Base-by-base conservation (phyloP, 768 basidiomycete genomes). In the Mycena olivaceomarginata region DNA sequence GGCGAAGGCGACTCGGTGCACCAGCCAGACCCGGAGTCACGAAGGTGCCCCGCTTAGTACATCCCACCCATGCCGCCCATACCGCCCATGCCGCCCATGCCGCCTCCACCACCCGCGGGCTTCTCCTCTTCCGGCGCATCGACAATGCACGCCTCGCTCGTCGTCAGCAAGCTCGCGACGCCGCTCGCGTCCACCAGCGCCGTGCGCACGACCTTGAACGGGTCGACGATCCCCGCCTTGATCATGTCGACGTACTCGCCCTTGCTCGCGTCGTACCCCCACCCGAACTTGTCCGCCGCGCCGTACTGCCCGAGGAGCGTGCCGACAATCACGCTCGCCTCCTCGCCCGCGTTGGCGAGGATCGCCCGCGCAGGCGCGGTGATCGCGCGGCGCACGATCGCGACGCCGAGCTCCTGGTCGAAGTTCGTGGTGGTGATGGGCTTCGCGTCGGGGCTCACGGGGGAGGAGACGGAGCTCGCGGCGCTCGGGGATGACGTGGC, bases 241-340 rank as follows among this genome's bases (percentile, higher is more conserved):
- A 99, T 94, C 97, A 99, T 97, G 86, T 99, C 96, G 60, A 94
- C 93, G 83, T 96, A 99, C 87, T 98, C 95, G 77, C 96, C 97
- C 88, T 94, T 95, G 82, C 93, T 91, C 37, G 98, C 97, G 80
- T 98, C 97, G 86, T 98, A 98, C 0, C 98, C 96, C 92, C 92
- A 93, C 15, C 88, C 89, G 84, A 97, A 97, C 88, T 97, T 92
- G 86, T 97, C 97, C 39, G 92, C 85, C 20, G 87, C 79, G 10
- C 91, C 94, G 82, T 96, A 95, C 81, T 92, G 86, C 72, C 89
- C 87, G 46, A 97, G 86, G 0, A 99, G 90, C 15, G 94, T 94
- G 45, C 98, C 98, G 56, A 98, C 96, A 75, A 99, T 96, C 72
- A 99, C 98, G 75, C 93, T 92, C 1, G 96, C 91, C 85, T 99